A percentile compares a stretch with the other conserved stretches of the same genome.
Evolutionary conservation across 305 asterid genomes (phyloP).

Genomic region (Fraxinus albicans): DNA sequence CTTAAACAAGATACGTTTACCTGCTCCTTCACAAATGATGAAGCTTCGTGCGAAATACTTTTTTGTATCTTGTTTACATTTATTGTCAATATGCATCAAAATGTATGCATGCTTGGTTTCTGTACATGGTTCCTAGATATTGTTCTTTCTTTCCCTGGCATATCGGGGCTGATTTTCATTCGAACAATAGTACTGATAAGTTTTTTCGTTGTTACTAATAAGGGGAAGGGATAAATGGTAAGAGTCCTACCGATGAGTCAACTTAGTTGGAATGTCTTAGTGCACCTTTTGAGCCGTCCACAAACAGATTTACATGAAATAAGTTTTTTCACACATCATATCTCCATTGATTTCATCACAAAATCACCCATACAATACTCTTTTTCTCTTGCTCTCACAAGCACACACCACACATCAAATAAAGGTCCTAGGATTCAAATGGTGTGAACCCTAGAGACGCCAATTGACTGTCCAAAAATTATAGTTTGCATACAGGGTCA

Average conservation of each 20-base stretch:
- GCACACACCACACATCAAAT: background rate
- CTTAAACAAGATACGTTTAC: background rate
- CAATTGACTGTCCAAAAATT: background rate
- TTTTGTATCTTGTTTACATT: background rate
- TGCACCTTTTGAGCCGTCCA: background rate
- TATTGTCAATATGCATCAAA: background rate
- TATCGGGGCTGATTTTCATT: background rate
- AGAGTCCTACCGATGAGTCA: background rate
- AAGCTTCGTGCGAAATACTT: background rate
- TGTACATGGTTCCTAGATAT: background rate
- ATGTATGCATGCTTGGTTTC: background rate
- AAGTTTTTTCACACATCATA: background rate
- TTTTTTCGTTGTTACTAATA: background rate
- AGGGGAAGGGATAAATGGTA: background rate
- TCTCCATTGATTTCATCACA: background rate
- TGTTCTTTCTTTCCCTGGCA: background rate
- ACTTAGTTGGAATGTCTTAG: background rate
- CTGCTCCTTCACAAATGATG: background rate
- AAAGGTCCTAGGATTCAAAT: background rate
- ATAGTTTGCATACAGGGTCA: background rate
- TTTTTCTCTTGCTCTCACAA: background rate
- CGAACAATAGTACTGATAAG: background rate
- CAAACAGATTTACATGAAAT: background rate
- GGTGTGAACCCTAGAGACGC: background rate
- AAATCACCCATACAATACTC: background rate